Percentiles rank a stretch among this genome's conserved stretches.
Conservation (phyloP, 176 grass and related monocot species). For the Canna indica region DNA sequence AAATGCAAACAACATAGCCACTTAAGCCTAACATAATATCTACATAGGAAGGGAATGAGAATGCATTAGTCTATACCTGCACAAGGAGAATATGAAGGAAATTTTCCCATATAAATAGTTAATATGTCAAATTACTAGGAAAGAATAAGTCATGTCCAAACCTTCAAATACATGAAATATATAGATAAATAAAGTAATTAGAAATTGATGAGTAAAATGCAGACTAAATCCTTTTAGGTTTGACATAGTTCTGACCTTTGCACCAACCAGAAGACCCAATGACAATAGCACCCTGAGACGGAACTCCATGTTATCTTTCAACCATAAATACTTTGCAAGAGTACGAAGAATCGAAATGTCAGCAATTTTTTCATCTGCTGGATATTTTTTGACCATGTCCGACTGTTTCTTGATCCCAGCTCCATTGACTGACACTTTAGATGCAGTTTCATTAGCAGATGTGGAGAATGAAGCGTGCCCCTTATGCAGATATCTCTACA, state of each 20-base stretch:
- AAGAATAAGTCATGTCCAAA: background rate
- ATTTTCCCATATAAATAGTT: background rate
- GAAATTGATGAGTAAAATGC: background rate
- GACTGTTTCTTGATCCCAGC: constrained; percentile 42
- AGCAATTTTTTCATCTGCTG: constrained; percentile 54
- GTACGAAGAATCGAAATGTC: constrained; percentile 67
- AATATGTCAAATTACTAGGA: background rate
- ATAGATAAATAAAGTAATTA: background rate
- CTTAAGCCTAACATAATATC: background rate
- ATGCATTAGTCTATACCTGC: background rate
- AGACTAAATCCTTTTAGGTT: constrained; percentile 6
- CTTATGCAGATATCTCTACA: constrained; percentile 40
- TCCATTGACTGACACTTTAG: constrained; percentile 27
- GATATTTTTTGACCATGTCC: constrained; percentile 38
- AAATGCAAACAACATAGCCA: background rate
- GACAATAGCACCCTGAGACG: constrained; percentile 73
- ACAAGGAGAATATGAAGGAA: background rate
- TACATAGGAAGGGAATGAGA: background rate
- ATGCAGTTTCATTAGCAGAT: constrained; percentile 42
- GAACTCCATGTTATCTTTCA: constrained; percentile 78
- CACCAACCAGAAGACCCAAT: constrained; percentile 70
- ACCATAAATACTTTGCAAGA: constrained; percentile 69
- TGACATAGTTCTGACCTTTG: constrained; percentile 42
- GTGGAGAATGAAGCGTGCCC: constrained; percentile 62
- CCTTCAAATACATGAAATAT: background rate